These are phyloP conservation scores for Corymbia citriodora DNA, from an alignment of 441 rosid species.

Conservation along the genomic window DNA sequence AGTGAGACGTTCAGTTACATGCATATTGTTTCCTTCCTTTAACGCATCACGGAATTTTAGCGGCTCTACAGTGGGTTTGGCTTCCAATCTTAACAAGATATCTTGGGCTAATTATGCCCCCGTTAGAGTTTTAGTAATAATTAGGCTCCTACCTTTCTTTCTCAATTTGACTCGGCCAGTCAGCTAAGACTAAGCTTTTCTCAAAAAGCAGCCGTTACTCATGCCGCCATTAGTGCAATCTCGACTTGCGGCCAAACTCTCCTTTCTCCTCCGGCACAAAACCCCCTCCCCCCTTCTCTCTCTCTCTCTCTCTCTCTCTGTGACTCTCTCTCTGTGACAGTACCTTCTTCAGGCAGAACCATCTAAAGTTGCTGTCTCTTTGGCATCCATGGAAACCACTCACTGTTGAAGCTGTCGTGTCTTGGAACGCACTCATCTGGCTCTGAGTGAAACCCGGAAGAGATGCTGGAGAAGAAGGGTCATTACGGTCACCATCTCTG, in stretches of 20 bases:
- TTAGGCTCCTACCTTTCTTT: not conserved
- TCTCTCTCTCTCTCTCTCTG: not conserved
- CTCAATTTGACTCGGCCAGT: not conserved
- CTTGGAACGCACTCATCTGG: not conserved
- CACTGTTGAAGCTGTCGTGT: not conserved
- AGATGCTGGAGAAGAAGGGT: not conserved
- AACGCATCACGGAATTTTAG: not conserved
- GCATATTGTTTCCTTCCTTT: not conserved
- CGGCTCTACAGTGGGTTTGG: accelerated
- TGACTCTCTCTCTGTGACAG: no score
- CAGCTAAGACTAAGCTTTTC: not conserved
- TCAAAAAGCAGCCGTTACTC: not conserved
- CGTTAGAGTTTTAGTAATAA: not conserved
- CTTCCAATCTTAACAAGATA: not conserved
- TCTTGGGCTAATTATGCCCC: not conserved
- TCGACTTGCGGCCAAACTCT: not conserved
- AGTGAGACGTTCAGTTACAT: no score
- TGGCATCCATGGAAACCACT: not conserved
- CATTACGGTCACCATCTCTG: not conserved
- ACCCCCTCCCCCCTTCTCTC: not conserved
- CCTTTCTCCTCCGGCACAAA: not conserved
- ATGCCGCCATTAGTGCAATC: not conserved
- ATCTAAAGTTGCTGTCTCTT: not conserved
- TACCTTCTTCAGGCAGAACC: not conserved
- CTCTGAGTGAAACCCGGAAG: not conserved